Conservation (phyloP, 768 basidiomycete genomes). For the Agaricus subrufescens region DNA sequence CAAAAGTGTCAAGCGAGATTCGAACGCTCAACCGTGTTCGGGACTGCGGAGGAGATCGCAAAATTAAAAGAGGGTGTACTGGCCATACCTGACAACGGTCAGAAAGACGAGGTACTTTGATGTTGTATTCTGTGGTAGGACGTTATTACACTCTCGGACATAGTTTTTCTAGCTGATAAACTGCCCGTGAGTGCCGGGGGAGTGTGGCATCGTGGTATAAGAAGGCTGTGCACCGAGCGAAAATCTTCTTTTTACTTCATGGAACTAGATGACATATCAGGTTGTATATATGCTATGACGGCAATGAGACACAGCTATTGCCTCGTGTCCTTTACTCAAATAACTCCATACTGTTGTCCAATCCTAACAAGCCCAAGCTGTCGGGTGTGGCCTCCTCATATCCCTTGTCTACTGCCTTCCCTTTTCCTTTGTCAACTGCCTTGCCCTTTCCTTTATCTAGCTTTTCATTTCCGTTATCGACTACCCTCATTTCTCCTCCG, state of each 20-base stretch:
- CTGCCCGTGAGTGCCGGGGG: background rate
- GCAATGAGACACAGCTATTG: background rate
- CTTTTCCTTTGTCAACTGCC: conserved; percentile 3
- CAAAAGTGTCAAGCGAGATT: conserved; percentile 48
- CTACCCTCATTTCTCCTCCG: background rate
- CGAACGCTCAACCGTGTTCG: conserved; percentile 64
- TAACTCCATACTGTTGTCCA: too few relatives aligned
- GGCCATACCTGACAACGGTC: background rate
- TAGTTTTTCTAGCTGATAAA: background rate
- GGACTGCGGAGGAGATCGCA: conserved; percentile 44
- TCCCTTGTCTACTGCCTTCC: background rate
- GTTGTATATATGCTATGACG: background rate
- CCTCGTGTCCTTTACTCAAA: background rate
- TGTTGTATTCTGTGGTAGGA: background rate
- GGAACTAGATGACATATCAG: background rate
- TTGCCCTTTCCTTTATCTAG: background rate
- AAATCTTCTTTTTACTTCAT: background rate
- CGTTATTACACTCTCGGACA: background rate
- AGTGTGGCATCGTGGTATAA: background rate
- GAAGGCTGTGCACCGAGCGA: background rate
- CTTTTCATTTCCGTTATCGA: background rate
- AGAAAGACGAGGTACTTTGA: background rate
- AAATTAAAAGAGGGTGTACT: conserved; percentile 28
- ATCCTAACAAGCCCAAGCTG: too few relatives aligned
- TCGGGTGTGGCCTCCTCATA: background rate